These are phyloP conservation scores for Orbilia ellipsospora DNA, from an alignment of 2,329 filamentous ascomycete species.

Conservation along the genomic window DNA sequence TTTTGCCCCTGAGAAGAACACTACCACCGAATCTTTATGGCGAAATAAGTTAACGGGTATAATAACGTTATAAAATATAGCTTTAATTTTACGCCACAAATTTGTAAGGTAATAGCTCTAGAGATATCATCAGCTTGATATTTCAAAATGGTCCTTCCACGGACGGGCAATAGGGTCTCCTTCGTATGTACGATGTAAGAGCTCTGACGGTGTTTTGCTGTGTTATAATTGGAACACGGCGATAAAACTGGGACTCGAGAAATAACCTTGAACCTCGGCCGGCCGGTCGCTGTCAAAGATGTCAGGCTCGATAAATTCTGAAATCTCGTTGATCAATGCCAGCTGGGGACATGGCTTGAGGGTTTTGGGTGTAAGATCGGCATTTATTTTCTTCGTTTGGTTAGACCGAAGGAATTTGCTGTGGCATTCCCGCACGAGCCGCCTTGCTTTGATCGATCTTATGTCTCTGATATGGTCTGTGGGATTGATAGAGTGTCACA, in stretches of 20 bases:
- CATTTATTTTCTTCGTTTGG: conserved; percentile 21
- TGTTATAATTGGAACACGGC: background rate
- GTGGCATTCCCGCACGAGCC: conserved; percentile 44
- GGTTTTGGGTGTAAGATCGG: conserved; percentile 41
- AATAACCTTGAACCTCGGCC: no score
- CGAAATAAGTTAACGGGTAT: conserved; percentile 14
- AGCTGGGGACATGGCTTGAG: background rate
- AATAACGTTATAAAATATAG: conserved; percentile 45
- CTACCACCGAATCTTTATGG: conserved; percentile 7
- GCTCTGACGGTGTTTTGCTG: background rate
- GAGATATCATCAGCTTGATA: no score
- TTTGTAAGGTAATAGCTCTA: no score
- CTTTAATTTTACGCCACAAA: conserved; percentile 2
- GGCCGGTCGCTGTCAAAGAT: conserved; percentile 8
- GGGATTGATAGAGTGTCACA: no score
- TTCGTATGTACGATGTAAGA: no score
- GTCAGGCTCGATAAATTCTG: background rate
- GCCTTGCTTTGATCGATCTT: conserved; percentile 38
- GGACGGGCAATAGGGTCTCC: no score
- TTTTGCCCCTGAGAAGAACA: conserved; percentile 45
- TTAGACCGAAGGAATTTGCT: conserved; percentile 12
- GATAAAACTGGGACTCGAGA: no score
- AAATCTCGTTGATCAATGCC: conserved; percentile 35
- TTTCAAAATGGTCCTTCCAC: no score
- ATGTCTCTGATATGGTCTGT: conserved; percentile 3